Conservation (phyloP, 2,329 filamentous ascomycete genomes). For the Colletotrichum noveboracense region DNA sequence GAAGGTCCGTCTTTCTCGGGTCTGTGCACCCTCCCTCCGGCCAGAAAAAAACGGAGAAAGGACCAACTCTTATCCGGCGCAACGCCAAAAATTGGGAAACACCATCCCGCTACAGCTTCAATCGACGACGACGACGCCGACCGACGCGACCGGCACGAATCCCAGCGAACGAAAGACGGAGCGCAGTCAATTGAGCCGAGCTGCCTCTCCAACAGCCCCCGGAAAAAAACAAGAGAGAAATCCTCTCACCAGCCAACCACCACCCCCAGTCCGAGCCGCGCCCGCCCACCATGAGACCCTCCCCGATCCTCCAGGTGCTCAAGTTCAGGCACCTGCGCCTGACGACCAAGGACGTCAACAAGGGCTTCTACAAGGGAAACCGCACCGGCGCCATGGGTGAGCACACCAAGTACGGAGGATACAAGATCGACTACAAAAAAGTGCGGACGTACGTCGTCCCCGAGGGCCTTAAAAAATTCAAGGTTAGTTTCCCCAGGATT, state of each 20-base stretch:
- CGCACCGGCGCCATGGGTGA: constrained; percentile 85
- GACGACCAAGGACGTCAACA: constrained; percentile 91
- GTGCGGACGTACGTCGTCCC: constrained; percentile 92
- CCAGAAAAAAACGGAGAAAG: not conserved
- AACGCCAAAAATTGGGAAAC: constrained; percentile 22
- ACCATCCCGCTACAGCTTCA: not conserved
- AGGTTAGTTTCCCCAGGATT: constrained; percentile 54
- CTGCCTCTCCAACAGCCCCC: not conserved
- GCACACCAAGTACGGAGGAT: constrained; percentile 84
- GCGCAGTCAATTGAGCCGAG: not conserved
- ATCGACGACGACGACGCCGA: not conserved
- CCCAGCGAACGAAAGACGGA: not conserved
- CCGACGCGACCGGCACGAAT: not conserved
- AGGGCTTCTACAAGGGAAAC: constrained; percentile 97
- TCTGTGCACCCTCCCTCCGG: not conserved
- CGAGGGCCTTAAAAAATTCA: constrained; percentile 69
- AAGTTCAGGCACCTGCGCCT: constrained; percentile 78
- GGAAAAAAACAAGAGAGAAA: not conserved
- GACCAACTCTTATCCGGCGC: constrained; percentile 16
- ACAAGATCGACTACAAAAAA: constrained; percentile 83
- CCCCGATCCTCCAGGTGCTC: constrained; percentile 68
- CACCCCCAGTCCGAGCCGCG: not conserved
- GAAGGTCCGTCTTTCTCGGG: not conserved
- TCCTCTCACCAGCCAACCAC: not conserved
- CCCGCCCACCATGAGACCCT: constrained; percentile 65